These are phyloP conservation scores for Ajuga chamaepitys DNA, from an alignment of 257 asterid genomes.

Conservation along the genomic window DNA sequence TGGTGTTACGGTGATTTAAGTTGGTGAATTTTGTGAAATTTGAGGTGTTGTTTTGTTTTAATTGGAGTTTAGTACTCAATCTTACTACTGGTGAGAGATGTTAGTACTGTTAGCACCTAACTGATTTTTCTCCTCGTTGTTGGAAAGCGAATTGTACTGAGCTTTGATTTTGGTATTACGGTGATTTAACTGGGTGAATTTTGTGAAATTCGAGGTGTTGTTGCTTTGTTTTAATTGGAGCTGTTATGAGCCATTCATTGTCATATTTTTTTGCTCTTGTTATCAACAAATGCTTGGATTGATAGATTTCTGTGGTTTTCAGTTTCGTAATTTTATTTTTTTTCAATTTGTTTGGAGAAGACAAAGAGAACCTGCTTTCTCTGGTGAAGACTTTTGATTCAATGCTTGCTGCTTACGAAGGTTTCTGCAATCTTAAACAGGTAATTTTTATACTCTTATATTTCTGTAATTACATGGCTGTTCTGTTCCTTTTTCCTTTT, in stretches of 20 bases:
- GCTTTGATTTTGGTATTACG: not conserved
- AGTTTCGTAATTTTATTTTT: not conserved
- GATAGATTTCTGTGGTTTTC: not conserved
- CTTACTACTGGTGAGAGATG: too few relatives aligned
- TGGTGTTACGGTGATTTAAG: not conserved
- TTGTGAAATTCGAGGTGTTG: constrained; percentile 7
- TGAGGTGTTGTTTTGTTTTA: too few relatives aligned
- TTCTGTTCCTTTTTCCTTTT: not conserved
- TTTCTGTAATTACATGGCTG: not conserved
- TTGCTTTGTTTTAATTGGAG: not conserved
- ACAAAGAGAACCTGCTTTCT: constrained; percentile 46
- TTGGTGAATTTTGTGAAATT: too few relatives aligned
- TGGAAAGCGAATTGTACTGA: not conserved
- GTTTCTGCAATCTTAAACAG: constrained; percentile 85
- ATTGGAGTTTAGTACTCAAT: too few relatives aligned
- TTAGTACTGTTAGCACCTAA: too few relatives aligned
- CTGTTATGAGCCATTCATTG: not conserved
- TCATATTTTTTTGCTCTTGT: not conserved
- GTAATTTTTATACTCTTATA: constrained; percentile 19
- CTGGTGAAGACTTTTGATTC: constrained; percentile 69
- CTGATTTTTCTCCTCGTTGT: not conserved
- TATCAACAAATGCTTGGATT: not conserved
- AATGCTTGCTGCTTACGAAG: constrained; percentile 73
- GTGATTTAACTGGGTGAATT: constrained; percentile 1
- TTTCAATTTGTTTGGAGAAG: constrained; percentile 25